These are phyloP conservation scores for Lepiota subincarnata DNA, from an alignment of 768 basidiomycete genomes.

Conservation along the genomic window DNA sequence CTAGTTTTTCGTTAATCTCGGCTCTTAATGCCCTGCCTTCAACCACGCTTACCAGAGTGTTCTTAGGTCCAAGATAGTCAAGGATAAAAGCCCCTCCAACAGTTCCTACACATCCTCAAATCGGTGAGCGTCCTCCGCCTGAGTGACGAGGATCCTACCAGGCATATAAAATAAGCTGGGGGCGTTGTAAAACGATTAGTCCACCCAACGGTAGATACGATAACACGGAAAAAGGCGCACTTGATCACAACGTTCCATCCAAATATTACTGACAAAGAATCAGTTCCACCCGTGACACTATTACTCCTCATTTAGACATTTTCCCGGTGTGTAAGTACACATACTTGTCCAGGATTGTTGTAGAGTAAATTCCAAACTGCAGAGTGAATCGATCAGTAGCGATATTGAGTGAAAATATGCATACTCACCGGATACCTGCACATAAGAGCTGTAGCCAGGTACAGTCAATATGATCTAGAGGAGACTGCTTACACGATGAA, in stretches of 20 bases:
- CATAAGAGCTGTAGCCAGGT: neutral
- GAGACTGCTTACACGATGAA: slow-evolving; percentile 55
- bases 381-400: neutral
- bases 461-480: neutral
- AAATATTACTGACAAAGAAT: slow-evolving; percentile 57
- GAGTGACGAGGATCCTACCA: slow-evolving; percentile 17
- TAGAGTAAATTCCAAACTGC: slow-evolving; percentile 79
- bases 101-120: slow-evolving; percentile 46
- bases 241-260: slow-evolving; percentile 88
- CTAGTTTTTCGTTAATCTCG: slow-evolving; percentile 25
- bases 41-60: slow-evolving; percentile 54
- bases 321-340: slow-evolving; percentile 9
- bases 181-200: neutral
- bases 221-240: slow-evolving; percentile 32
- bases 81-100: slow-evolving; percentile 71
- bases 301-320: neutral
- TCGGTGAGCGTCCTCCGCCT: slow-evolving; percentile 20
- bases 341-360: slow-evolving; percentile 67
- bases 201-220: neutral
- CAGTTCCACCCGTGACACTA: slow-evolving; percentile 55
- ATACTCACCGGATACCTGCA: slow-evolving; percentile 58
- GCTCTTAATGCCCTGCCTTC: too few species aligned
- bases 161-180: slow-evolving; percentile 37
- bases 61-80: slow-evolving; percentile 73
- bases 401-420: neutral